phyloP scores from a whole-genome alignment of 208 protist genomes.

The Acanthamoeba royreba region DNA sequence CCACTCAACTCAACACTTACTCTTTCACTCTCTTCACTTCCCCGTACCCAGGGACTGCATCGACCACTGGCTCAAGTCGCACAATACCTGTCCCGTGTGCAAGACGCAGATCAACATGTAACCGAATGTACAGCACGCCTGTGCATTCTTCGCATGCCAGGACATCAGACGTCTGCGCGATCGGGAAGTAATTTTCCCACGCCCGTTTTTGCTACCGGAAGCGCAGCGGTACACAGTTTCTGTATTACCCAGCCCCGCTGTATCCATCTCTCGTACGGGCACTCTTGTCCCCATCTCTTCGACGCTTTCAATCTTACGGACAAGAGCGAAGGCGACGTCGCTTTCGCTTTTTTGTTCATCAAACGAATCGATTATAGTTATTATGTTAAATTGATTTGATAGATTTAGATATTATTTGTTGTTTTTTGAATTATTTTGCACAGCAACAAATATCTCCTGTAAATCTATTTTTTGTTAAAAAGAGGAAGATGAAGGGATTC shows the following conservation, averaged over 20 bases:
- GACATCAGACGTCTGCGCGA: not conserved
- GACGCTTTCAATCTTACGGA: too few species aligned
- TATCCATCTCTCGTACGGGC: not conserved
- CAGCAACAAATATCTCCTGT: not conserved
- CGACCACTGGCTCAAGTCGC: conserved; percentile 68
- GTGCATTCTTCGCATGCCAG: not conserved
- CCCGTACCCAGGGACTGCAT: conserved; percentile 56
- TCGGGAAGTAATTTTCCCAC: not conserved
- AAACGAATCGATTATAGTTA: too few species aligned
- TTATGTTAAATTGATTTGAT: too few species aligned
- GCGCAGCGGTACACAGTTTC: not conserved
- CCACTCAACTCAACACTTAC: too few species aligned
- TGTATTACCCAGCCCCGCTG: not conserved
- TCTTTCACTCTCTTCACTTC: not conserved
- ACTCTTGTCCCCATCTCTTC: too few species aligned
- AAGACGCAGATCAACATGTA: conserved; percentile 55
- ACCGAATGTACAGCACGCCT: too few species aligned
- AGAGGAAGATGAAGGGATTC: not conserved
- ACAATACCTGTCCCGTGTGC: conserved; percentile 70
- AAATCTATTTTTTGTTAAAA: not conserved
- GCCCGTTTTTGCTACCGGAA: not conserved
- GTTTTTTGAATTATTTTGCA: not conserved
- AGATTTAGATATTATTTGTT: not conserved
- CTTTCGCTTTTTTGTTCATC: too few species aligned
- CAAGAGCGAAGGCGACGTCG: too few species aligned